These are phyloP conservation scores for Edaphochlamys debaryana DNA, from an alignment of 139 green algal species.

Conservation along the genomic window DNA sequence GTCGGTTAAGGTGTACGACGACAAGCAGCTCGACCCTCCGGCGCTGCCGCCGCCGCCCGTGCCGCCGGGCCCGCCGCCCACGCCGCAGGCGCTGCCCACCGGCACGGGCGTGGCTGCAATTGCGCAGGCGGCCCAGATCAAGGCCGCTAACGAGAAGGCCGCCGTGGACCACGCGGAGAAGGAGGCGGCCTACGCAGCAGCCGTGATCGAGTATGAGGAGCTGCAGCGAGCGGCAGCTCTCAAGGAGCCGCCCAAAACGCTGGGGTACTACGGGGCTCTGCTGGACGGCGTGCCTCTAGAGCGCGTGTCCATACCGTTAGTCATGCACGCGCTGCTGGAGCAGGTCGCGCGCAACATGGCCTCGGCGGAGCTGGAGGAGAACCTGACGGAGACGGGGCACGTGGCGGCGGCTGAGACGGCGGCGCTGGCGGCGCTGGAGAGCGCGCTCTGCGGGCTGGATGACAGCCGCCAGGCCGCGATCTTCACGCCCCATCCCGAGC, in stretches of 20 bases:
- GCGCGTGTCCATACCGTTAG: conserved; percentile 56
- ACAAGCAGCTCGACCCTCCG: background rate
- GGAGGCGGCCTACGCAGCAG: background rate
- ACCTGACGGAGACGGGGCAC: conserved; percentile 38
- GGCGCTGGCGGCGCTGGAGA: conserved; percentile 31
- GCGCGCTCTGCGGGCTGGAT: conserved; percentile 30
- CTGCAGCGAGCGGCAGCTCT: background rate
- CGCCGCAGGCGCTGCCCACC: background rate
- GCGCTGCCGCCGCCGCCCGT: background rate
- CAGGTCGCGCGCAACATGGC: conserved; percentile 56
- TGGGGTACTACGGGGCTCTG: conserved; percentile 53
- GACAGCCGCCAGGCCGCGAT: background rate
- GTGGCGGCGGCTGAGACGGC: conserved; percentile 33
- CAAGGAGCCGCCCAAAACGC: background rate
- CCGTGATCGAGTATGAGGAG: no score
- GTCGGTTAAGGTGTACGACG: conserved; percentile 51
- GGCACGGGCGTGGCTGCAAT: background rate
- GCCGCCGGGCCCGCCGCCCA: background rate
- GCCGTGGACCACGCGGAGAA: background rate
- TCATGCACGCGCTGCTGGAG: conserved; percentile 70
- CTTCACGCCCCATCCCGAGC: background rate
- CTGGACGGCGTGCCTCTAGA: conserved; percentile 59
- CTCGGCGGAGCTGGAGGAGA: conserved; percentile 16
- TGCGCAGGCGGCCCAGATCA: background rate
- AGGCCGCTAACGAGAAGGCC: background rate